Conservation (phyloP, 176 grass and related monocot species). For the Elaeis guineensis region DNA sequence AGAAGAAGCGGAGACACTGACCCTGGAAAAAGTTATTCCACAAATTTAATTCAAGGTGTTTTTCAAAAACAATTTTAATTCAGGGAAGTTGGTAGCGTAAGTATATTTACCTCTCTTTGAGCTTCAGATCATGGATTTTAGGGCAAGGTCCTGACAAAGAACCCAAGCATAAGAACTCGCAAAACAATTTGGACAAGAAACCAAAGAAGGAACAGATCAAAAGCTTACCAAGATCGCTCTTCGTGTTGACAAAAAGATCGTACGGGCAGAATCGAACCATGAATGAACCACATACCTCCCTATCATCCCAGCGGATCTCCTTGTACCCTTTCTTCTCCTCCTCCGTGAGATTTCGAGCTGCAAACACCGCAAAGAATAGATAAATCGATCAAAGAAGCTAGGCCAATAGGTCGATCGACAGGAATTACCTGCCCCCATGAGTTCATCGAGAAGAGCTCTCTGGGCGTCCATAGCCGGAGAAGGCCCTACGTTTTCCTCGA, state of each 20-base stretch:
- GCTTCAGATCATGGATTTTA: slow-evolving; percentile 91
- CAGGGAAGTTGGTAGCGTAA: slow-evolving; percentile 9
- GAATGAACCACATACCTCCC: slow-evolving; percentile 65
- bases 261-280: slow-evolving; percentile 84
- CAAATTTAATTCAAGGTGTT: too few species aligned
- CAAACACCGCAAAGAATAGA: slow-evolving; percentile 1
- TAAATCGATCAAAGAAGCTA: too few species aligned
- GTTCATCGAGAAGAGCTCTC: slow-evolving; percentile 86
- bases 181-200: neutral
- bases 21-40: too few species aligned
- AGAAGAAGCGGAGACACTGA: too few species aligned
- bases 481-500: slow-evolving; percentile 16
- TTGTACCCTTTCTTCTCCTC: slow-evolving; percentile 77
- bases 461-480: slow-evolving; percentile 67
- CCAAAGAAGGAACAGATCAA: neutral
- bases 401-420: neutral
- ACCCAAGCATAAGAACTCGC: slow-evolving; percentile 5
- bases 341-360: slow-evolving; percentile 86
- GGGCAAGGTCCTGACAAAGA: slow-evolving; percentile 47
- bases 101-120: slow-evolving; percentile 71
- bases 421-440: slow-evolving; percentile 74
- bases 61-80: neutral
- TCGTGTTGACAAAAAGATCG: slow-evolving; percentile 89
- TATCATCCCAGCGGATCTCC: slow-evolving; percentile 82
- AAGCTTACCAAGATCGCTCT: slow-evolving; percentile 69